A percentile compares a stretch with the other conserved stretches of the same genome.
phyloP scores from a whole-genome alignment of 192 early-diverging fungal genomes.

The Umbelopsis sp. region DNA sequence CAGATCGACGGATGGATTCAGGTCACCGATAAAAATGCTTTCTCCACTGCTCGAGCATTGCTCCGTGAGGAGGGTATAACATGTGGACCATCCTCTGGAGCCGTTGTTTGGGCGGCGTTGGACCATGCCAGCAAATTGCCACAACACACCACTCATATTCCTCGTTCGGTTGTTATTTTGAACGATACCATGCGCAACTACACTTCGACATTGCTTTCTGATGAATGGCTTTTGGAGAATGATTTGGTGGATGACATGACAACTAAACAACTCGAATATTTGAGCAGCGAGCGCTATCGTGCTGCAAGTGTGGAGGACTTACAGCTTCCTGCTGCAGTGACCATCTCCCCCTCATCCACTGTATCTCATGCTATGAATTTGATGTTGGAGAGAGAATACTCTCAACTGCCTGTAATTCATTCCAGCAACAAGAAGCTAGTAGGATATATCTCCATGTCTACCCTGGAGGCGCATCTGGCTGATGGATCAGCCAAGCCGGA shows the following conservation, averaged over 20 bases:
- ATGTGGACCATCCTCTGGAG: conserved; percentile 67
- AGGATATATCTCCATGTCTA: conserved; percentile 74
- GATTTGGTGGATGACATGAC: conserved; percentile 69
- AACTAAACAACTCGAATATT: conserved; percentile 57
- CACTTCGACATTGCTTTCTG: conserved; percentile 65
- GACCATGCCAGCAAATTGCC: conserved; percentile 43
- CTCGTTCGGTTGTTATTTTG: conserved; percentile 57
- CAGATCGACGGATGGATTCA: conserved; percentile 69
- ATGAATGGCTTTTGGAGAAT: conserved; percentile 81
- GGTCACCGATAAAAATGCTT: conserved; percentile 70
- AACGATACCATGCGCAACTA: conserved; percentile 76
- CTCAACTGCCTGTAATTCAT: conserved; percentile 82
- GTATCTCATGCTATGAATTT: conserved; percentile 68
- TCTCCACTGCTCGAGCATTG: conserved; percentile 67
- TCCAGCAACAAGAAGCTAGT: conserved; percentile 63
- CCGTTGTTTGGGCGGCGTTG: conserved; percentile 64
- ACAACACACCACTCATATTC: conserved; percentile 36
- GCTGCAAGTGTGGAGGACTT: conserved; percentile 84
- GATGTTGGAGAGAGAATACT: conserved; percentile 84
- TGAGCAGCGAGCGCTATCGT: conserved; percentile 68
- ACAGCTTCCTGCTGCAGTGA: conserved; percentile 79
- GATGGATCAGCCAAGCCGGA: conserved; percentile 47
- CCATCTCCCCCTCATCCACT: conserved; percentile 59
- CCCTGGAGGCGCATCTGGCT: conserved; percentile 60
- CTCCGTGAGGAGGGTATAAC: conserved; percentile 63